Evolutionary conservation across 805 yeast species (phyloP), one percentile per base, ranked within the genome.

Genomic region (Starmerella asiatica): DNA sequence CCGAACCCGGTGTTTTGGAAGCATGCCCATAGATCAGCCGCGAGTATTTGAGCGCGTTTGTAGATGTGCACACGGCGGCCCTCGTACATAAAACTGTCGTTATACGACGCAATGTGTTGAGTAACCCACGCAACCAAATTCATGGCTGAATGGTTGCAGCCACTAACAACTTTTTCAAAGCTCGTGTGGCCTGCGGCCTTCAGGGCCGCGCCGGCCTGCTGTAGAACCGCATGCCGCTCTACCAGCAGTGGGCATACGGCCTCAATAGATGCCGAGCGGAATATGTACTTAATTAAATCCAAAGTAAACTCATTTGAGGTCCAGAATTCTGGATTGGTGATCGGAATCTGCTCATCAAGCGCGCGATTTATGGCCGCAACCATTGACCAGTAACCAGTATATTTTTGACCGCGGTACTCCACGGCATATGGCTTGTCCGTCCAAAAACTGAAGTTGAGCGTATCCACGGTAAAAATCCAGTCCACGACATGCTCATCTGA

Each of bases 351-450:
- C n/a, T 55, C 54, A 19, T 57, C 63, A 19, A 65, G 43, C 1
- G 69, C 69, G n/a, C 64, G 46, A 46, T 65, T 60, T 15, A 65
- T 51, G 11, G 65, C 64, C 1, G 69, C 69, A 14, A 56, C 59
- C 19, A 65, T 50, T 37, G 68, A 62, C 69, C 69, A 64, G 50
- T 65, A 65, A 9, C 69, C 69, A 1, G 70, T 65, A 51, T 62
- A 65, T 21, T 20, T 29, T 16, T 44, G 29, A 16, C 56, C 62
- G 3, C 56, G 41, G 46, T 56, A 65, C 11, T 42, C 41, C 8
- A 65, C 62, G 5, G 64, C 44, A 43, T 43, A 65, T 35, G 60
- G 62, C 3, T 44, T 46, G 29, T 61, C 63, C 16, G 65, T 58
- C 69, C 69, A 65, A 48, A 65, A 65, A 28, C 65, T 58, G 50